A percentile compares a stretch with the other conserved stretches of the same genome.
These are phyloP conservation scores for Lichtheimia hyalospora DNA, from an alignment of 371 early-diverging fungal species.

Conservation along the genomic window DNA sequence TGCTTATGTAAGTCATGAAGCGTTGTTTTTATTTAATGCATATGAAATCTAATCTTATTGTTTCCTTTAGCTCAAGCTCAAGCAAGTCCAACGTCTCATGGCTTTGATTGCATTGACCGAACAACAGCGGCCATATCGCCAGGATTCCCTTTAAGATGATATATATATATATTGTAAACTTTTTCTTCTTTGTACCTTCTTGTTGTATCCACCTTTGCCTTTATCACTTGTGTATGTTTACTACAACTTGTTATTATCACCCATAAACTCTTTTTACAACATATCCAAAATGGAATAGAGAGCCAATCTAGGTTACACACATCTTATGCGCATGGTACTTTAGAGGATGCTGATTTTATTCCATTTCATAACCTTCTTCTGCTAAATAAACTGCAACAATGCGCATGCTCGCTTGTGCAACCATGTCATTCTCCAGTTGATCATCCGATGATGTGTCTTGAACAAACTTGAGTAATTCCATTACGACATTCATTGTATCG, in stretches of 20 bases:
- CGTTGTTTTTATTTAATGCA: no score
- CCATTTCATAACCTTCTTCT: slow-evolving; percentile 44
- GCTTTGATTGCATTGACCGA: slow-evolving; percentile 8
- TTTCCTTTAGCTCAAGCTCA: slow-evolving; percentile 22
- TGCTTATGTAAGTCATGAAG: slow-evolving; percentile 31
- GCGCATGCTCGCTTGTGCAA: slow-evolving; percentile 47
- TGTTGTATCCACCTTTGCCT: no score
- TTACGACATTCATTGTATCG: slow-evolving; percentile 44
- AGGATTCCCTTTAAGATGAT: slow-evolving; percentile 1
- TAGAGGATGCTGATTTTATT: no score
- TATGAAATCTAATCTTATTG: neutral
- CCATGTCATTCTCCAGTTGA: slow-evolving; percentile 28
- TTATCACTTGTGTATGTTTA: no score
- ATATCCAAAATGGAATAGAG: no score
- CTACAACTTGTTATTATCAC: no score
- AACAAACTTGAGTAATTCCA: slow-evolving; percentile 36
- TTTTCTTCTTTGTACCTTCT: no score
- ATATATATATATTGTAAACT: no score
- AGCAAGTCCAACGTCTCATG: slow-evolving; percentile 22
- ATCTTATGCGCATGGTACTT: no score
- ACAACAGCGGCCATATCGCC: neutral
- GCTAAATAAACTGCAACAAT: slow-evolving; percentile 45
- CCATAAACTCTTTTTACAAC: no score
- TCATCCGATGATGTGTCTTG: slow-evolving; percentile 31
- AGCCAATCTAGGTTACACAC: no score